Conservation (phyloP, 2,329 filamentous ascomycete species). For the Lasiodiplodia sp. region DNA sequence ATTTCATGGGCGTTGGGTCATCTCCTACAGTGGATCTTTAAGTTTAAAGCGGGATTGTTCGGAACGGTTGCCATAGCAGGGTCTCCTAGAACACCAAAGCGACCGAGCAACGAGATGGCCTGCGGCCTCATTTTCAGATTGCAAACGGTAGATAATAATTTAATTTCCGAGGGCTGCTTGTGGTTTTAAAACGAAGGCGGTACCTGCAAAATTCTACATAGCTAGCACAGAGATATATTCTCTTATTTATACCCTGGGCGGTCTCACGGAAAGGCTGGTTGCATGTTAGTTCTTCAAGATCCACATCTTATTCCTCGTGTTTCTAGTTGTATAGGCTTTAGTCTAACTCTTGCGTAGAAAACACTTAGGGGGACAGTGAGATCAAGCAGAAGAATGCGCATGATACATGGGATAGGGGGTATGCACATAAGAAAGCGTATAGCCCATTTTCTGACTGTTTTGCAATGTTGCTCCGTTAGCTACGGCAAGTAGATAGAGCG, state of each 20-base stretch:
- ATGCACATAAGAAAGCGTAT: too few relatives aligned
- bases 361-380: too few relatives aligned
- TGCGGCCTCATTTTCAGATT: neutral
- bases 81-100: neutral
- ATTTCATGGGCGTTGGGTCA: neutral
- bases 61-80: neutral
- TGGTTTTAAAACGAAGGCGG: neutral
- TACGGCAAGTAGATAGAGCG: too few relatives aligned
- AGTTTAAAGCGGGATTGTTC: neutral
- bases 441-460: too few relatives aligned
- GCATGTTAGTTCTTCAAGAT: neutral
- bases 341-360: neutral
- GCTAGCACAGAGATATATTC: neutral
- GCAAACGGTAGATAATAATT: neutral
- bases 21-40: neutral
- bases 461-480: too few relatives aligned
- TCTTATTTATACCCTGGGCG: conserved; percentile 7
- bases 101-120: neutral
- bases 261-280: neutral
- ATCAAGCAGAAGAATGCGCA: too few relatives aligned
- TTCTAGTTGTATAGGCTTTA: neutral
- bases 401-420: too few relatives aligned
- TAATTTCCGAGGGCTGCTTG: neutral
- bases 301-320: neutral
- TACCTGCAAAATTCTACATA: neutral